These are phyloP conservation scores for Scedosporium boydii DNA, from an alignment of 2,329 filamentous ascomycete species.

Conservation along the genomic window DNA sequence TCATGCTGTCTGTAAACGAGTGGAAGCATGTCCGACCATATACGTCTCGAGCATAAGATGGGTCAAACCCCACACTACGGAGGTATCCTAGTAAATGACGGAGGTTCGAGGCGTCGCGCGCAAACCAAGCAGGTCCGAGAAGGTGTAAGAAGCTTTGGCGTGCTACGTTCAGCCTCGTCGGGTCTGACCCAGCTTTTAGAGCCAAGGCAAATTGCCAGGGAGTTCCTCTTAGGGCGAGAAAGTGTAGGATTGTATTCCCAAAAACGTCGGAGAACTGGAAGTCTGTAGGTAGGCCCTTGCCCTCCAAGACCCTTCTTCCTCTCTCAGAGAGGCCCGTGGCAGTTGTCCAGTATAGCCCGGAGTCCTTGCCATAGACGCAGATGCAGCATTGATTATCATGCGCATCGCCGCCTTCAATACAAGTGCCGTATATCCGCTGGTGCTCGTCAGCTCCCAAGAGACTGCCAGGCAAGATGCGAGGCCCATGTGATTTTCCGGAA, in stretches of 20 bases:
- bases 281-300: constrained; percentile 4
- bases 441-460: too few relatives aligned
- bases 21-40: constrained; percentile 43
- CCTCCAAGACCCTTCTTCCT: too few relatives aligned
- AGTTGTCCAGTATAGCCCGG: too few relatives aligned
- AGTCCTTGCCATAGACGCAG: too few relatives aligned
- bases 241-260: constrained; percentile 37
- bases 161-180: constrained; percentile 24
- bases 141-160: constrained; percentile 41
- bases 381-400: too few relatives aligned
- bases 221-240: constrained; percentile 31
- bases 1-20: not conserved
- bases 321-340: too few relatives aligned
- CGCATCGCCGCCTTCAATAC: too few relatives aligned
- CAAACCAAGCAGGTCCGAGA: constrained; percentile 25
- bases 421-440: too few relatives aligned
- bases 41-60: constrained; percentile 26
- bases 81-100: constrained; percentile 4
- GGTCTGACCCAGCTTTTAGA: not conserved
- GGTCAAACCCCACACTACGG: not conserved
- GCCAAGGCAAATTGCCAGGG: constrained; percentile 17
- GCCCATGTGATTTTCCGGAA: too few relatives aligned
- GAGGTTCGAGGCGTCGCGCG: constrained; percentile 16
- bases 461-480: too few relatives aligned
- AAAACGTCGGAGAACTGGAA: constrained; percentile 27